These are phyloP conservation scores for Vitis rotundifolia DNA, from an alignment of 164 flowering plant species.

Conservation along the genomic window DNA sequence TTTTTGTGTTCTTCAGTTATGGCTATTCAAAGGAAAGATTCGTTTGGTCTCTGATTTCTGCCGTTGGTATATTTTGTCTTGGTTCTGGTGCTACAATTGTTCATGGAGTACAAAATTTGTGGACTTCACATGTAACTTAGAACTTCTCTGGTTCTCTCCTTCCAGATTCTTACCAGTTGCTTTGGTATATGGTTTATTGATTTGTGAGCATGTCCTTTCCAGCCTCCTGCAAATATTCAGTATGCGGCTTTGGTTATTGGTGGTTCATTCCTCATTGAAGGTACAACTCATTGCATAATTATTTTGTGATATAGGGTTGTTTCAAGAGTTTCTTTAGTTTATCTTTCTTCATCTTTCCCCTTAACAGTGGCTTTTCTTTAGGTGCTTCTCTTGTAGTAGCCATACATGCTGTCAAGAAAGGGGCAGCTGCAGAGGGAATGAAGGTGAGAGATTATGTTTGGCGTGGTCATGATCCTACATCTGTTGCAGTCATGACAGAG, in stretches of 20 bases:
- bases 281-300: conserved; percentile 30
- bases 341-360: neutral
- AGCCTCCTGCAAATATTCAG: conserved; percentile 78
- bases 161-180: conserved; percentile 7
- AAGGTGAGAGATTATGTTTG: conserved; percentile 86
- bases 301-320: neutral
- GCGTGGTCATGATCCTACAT: conserved; percentile 99
- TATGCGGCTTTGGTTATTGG: conserved; percentile 95
- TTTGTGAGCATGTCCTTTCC: conserved; percentile 27
- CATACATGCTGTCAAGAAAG: conserved; percentile 90
- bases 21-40: conserved; percentile 98
- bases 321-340: neutral
- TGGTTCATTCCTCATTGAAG: conserved; percentile 93
- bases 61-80: conserved; percentile 98
- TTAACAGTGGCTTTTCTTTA: conserved; percentile 25
- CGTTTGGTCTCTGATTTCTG: conserved; percentile 99
- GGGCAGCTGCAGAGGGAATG: conserved; percentile 99
- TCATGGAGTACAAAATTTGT: conserved; percentile 90
- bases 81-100: conserved; percentile 99
- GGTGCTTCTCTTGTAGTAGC: conserved; percentile 97
- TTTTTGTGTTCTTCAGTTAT: conserved; percentile 52
- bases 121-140: conserved; percentile 69
- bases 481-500: conserved; percentile 99
- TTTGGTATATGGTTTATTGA: conserved; percentile 11
- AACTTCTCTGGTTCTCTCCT: neutral